Percentiles rank a stretch among this genome's conserved stretches.
Evolutionary conservation across 345 rosid genomes (phyloP).

Genomic region (Acer negundo): DNA sequence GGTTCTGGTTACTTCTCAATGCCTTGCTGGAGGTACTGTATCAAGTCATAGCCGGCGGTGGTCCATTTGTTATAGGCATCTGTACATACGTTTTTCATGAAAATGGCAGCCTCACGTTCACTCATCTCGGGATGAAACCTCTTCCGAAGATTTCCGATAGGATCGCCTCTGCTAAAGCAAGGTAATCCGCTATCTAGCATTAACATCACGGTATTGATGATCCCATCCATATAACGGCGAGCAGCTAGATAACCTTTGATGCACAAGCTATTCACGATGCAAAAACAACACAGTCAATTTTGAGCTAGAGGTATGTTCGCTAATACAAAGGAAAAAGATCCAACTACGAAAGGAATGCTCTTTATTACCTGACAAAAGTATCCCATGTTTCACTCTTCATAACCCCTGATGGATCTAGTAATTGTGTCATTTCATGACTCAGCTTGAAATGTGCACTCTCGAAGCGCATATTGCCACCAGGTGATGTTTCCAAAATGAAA

Average conservation of each 20-base stretch:
- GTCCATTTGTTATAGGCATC: constrained; percentile 99
- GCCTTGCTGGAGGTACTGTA: constrained; percentile 95
- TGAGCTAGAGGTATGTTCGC: neutral
- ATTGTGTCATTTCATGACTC: constrained; percentile 99
- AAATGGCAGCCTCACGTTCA: constrained; percentile 94
- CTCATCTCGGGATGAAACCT: constrained; percentile 97
- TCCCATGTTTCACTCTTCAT: constrained; percentile 96
- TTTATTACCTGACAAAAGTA: constrained; percentile 68
- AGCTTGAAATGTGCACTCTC: constrained; percentile 98
- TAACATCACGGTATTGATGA: constrained; percentile 72
- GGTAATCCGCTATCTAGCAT: constrained; percentile 99
- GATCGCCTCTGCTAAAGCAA: constrained; percentile 96
- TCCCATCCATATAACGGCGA: constrained; percentile 87
- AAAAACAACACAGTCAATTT: neutral
- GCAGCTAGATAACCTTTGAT: constrained; percentile 93
- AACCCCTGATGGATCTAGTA: constrained; percentile 84
- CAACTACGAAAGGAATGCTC: neutral
- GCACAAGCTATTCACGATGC: constrained; percentile 56
- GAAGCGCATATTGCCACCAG: constrained; percentile 96
- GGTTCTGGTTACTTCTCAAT: constrained; percentile 67
- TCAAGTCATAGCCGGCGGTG: constrained; percentile 91
- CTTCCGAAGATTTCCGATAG: constrained; percentile 94
- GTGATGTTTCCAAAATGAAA: constrained; percentile 91
- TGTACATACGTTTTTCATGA: constrained; percentile 79
- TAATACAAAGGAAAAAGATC: neutral